Conservation (phyloP, 2,329 filamentous ascomycete genomes). For the Talaromyces sp. region DNA sequence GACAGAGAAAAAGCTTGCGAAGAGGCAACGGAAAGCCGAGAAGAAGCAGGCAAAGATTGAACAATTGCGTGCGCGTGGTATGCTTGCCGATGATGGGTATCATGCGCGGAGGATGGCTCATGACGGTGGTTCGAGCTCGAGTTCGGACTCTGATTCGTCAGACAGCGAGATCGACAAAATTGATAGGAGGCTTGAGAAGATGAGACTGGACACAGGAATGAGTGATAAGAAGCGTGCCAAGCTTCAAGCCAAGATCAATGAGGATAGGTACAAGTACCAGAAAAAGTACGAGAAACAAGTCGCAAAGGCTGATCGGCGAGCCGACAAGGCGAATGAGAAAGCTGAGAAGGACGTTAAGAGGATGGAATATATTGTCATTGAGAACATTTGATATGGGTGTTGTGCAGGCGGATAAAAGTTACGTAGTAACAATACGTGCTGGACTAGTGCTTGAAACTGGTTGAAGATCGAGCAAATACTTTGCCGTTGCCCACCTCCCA, state of each 20-base stretch:
- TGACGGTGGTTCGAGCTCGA: neutral
- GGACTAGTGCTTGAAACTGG: neutral
- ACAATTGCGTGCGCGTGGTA: neutral
- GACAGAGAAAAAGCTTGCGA: neutral
- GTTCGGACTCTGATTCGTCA: neutral
- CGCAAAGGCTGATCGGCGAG: neutral
- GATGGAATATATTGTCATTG: slow-evolving; percentile 16
- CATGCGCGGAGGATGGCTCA: neutral
- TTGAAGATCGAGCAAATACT: slow-evolving; percentile 9
- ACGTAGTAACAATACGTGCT: neutral
- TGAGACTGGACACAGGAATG: neutral
- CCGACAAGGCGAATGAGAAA: neutral
- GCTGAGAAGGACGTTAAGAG: slow-evolving; percentile 2
- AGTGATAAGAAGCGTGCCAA: neutral
- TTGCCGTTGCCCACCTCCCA: slow-evolving; percentile 14
- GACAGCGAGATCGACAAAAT: neutral
- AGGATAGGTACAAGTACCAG: neutral
- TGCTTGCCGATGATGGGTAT: neutral
- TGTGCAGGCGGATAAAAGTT: neutral
- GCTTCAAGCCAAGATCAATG: neutral
- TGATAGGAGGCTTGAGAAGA: neutral
- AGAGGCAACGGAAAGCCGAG: neutral
- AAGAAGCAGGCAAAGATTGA: slow-evolving; percentile 2
- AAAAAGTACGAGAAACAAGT: neutral
- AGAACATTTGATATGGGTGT: neutral